Evolutionary conservation across 73 alveolate genomes (phyloP), one percentile per base, ranked within the genome.

Genomic region (Loxodes magnus): DNA sequence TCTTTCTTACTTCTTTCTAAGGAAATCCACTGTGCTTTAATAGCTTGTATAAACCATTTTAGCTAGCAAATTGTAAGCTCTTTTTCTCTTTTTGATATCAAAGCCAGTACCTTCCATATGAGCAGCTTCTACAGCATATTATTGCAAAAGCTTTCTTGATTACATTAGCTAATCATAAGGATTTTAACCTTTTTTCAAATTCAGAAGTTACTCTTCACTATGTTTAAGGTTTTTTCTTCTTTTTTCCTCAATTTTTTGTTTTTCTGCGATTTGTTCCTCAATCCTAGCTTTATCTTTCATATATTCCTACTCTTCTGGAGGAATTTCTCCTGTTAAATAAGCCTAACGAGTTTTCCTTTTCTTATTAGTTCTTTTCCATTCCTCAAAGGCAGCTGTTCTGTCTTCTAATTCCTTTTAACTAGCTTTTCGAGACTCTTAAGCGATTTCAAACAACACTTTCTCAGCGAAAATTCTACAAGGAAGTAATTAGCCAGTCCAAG

Each of bases 261-360:
- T 57, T 26, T 84, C 64, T 64, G 59, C 72, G 14, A 84, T 70
- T 57, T 82, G 88, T 59, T 74, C 82, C 28, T 78, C 75, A 35
- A 88, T 56, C 51, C 58, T 67, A 21, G 78, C 72, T 51, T 81
- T 77, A 57, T 88, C 97, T 69, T 72, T 74, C 37, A 64, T 75
- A 74, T 79, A 88, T 62, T 88, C 95, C 14, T 67, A 48, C 67
- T 88, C 94, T 48, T 88, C 97, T 9, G 82, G 86, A 0, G 97
- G 97, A 12, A 88, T 75, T 57, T 88, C 97, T 7, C 97, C 97
- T 10, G 97, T 88, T 4, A 88, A 73, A 78, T 83, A 59, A 37
- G 92, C 95, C 57, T 82, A 86, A 38, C 97, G 61, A 48, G 87
- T 71, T 48, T 87, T 72, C 57, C 80, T 80, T 79, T 83, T 88